These are phyloP conservation scores for Skeletonema potamos DNA, from an alignment of 108 stramenopile genomes.

Conservation along the genomic window DNA sequence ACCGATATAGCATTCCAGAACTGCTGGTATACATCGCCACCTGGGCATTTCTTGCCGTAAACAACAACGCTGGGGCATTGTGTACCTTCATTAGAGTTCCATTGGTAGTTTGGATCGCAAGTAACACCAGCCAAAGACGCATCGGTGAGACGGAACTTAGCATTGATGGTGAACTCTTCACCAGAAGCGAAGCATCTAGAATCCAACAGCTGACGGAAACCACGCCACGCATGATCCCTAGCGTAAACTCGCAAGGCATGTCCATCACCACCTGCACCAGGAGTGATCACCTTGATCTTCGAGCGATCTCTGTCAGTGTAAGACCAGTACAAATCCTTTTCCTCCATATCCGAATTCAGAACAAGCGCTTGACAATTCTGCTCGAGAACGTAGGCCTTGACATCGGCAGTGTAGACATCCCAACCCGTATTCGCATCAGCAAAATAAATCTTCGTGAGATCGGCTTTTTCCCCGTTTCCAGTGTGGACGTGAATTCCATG, in stretches of 20 bases:
- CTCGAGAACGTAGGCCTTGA: slow-evolving; percentile 20
- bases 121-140: slow-evolving; percentile 22
- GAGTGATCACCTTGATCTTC: slow-evolving; percentile 14
- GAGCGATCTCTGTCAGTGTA: slow-evolving; percentile 22
- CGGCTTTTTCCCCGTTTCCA: slow-evolving; percentile 7
- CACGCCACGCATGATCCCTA: slow-evolving; percentile 21
- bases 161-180: slow-evolving; percentile 36
- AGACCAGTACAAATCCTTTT: slow-evolving; percentile 22
- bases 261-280: slow-evolving; percentile 11
- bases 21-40: slow-evolving; percentile 12
- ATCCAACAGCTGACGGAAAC: slow-evolving; percentile 36
- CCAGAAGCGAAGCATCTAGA: slow-evolving; percentile 34
- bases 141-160: slow-evolving; percentile 36
- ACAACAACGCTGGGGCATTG: slow-evolving; percentile 45
- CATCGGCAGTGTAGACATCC: slow-evolving; percentile 38
- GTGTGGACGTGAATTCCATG: slow-evolving; percentile 20
- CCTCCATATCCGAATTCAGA: slow-evolving; percentile 25
- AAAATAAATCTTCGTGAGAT: slow-evolving; percentile 33
- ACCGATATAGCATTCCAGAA: neutral
- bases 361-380: slow-evolving; percentile 30
- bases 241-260: slow-evolving; percentile 33
- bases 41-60: slow-evolving; percentile 27
- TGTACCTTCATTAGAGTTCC: neutral
- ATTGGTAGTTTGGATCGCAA: slow-evolving; percentile 33
- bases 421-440: slow-evolving; percentile 19